These are phyloP conservation scores for Asterionellopsis glacialis DNA, from an alignment of 108 stramenopile genomes.

Conservation along the genomic window DNA sequence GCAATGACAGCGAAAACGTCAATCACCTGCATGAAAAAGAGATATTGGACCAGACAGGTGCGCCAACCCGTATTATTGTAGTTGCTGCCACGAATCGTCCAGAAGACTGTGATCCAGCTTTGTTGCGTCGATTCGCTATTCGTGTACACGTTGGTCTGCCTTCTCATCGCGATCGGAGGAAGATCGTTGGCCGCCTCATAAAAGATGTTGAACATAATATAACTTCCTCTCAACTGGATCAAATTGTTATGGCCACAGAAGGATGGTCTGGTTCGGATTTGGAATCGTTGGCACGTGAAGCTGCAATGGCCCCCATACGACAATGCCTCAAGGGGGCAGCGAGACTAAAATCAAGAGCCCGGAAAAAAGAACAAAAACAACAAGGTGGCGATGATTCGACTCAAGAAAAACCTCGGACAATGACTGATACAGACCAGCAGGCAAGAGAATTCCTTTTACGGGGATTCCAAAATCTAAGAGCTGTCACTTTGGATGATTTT, in stretches of 20 bases:
- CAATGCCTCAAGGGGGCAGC: slow-evolving; percentile 71
- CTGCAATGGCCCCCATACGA: slow-evolving; percentile 82
- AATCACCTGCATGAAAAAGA: neutral
- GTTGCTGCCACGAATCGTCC: slow-evolving; percentile 85
- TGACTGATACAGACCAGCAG: slow-evolving; percentile 9
- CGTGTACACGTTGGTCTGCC: slow-evolving; percentile 67
- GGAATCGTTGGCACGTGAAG: slow-evolving; percentile 74
- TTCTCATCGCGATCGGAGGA: slow-evolving; percentile 45
- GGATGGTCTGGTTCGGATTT: slow-evolving; percentile 85
- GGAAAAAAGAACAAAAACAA: slow-evolving; percentile 18
- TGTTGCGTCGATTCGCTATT: slow-evolving; percentile 76
- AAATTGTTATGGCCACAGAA: slow-evolving; percentile 52
- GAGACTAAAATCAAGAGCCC: slow-evolving; percentile 34
- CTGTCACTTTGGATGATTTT: slow-evolving; percentile 54
- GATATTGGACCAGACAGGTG: neutral
- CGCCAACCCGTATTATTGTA: slow-evolving; percentile 52
- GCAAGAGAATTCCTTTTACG: slow-evolving; percentile 46
- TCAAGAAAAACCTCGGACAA: slow-evolving; percentile 12
- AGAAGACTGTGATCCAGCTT: slow-evolving; percentile 79
- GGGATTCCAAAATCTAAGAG: slow-evolving; percentile 53
- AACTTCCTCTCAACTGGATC: slow-evolving; percentile 32
- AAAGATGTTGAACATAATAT: slow-evolving; percentile 50
- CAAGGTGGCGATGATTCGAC: slow-evolving; percentile 12
- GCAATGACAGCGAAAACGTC: slow-evolving; percentile 3
- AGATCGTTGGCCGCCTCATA: slow-evolving; percentile 51